Base-by-base conservation (phyloP, 805 yeast species). In the Sugiyamaella qingdaonensis region DNA sequence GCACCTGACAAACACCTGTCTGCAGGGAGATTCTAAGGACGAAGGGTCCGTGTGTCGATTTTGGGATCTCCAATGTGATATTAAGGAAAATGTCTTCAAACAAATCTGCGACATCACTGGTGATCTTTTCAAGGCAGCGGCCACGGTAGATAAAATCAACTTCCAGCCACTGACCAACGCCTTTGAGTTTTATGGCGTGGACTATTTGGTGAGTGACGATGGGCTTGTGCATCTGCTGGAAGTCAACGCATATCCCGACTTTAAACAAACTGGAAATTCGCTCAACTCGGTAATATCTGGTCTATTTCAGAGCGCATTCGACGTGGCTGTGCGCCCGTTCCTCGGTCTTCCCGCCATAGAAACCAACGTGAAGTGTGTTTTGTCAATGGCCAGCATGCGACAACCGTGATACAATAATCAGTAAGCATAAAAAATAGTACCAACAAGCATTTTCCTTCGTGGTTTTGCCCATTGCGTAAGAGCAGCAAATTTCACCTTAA, bases 221-320 rank as follows among this genome's bases (percentile, higher is more conserved):
- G 64, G 68, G 19, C 66, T 75, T 11, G 92, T 86, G 2, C 76
- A 74, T 44, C 65, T 94, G 27, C 70, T 92, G 41, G 98, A 94
- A 68, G 88, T 90, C 44, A 94, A 94, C 64, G 85, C 98, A 13
- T 94, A 85, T 64, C 99, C 99, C 0, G 99, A 94, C 66, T 94
- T 94, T 72, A 90, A 89, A 64, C 99, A 94, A 70, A 94, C 98
- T 0, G 99, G 99, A 14, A 79, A 73, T 13, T 85, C 78, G 7
- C 73, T 92, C 61, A 86, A 85, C 63, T 73, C 61, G 1, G 86
- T 94, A 31, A 88, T 94, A 35, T 75, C 76, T 57, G 85, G 78
- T 34, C 72, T 91, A 43, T 86, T 91, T 62, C 82, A 78, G 27
- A 77, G 76, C 10, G 79, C 82, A 0, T 79, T 81, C 0, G 61